These are phyloP conservation scores for Coprinellus aureogranulatus DNA, from an alignment of 768 basidiomycete species.

Conservation along the genomic window DNA sequence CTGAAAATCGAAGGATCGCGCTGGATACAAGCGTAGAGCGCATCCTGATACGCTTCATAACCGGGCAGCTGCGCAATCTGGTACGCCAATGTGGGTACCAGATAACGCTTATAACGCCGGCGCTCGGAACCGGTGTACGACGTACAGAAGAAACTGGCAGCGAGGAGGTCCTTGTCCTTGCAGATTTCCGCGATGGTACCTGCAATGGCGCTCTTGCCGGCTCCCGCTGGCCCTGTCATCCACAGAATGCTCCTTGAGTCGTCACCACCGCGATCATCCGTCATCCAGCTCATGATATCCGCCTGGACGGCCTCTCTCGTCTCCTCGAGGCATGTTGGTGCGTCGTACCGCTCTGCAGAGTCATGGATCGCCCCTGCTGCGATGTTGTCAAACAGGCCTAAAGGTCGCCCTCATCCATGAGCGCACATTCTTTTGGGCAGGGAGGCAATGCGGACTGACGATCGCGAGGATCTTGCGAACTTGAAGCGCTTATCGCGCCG, in stretches of 20 bases:
- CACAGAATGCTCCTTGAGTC: constrained; percentile 10
- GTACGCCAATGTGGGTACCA: constrained; percentile 1
- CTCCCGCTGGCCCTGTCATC: constrained; percentile 18
- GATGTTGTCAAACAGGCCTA: too few species aligned
- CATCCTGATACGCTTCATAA: constrained; percentile 6
- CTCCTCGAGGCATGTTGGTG: neutral
- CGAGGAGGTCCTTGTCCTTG: neutral
- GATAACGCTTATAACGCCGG: neutral
- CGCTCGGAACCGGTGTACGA: neutral
- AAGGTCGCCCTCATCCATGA: too few species aligned
- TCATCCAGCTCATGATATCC: neutral
- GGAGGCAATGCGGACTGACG: too few species aligned
- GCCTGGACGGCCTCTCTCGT: neutral
- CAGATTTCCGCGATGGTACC: constrained; percentile 17
- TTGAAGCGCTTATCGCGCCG: too few species aligned
- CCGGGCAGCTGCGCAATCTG: neutral
- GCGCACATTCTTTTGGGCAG: too few species aligned
- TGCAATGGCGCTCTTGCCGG: constrained; percentile 20
- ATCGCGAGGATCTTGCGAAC: too few species aligned
- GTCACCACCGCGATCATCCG: neutral
- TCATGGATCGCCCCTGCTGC: too few species aligned
- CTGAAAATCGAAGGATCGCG: neutral
- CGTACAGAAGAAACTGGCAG: constrained; percentile 20
- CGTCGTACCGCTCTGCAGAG: too few species aligned
- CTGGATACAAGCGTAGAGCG: constrained; percentile 10